These are phyloP conservation scores for Arthrobotrys pseudoclavata DNA, from an alignment of 2,329 filamentous ascomycete species.

Conservation along the genomic window DNA sequence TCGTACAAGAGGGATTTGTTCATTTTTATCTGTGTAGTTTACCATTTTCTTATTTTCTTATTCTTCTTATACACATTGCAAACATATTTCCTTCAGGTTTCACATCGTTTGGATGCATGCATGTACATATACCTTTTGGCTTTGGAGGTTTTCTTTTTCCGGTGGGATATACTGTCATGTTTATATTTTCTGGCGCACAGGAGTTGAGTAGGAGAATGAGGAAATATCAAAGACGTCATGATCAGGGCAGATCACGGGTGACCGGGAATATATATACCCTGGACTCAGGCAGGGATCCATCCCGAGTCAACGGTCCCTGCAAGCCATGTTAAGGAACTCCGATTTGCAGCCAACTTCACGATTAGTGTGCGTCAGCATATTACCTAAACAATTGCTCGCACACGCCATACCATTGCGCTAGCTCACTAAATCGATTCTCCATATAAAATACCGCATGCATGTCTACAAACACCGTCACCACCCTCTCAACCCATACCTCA, in stretches of 20 bases:
- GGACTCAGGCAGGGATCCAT: conserved; percentile 18
- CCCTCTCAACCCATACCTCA: conserved; percentile 4
- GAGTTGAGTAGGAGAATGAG: conserved; percentile 6
- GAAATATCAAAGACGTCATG: conserved; percentile 58
- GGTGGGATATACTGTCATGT: conserved; percentile 13
- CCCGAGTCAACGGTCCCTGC: conserved; percentile 18
- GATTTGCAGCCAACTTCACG: conserved; percentile 49
- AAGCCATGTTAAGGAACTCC: conserved; percentile 35
- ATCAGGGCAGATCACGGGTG: neutral
- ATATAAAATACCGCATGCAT: conserved; percentile 15
- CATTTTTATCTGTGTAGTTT: neutral
- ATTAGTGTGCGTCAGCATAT: conserved; percentile 21
- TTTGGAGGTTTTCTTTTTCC: neutral
- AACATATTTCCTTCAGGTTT: neutral
- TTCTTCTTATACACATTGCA: neutral
- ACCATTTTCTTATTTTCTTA: neutral
- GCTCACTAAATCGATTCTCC: neutral
- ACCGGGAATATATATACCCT: neutral
- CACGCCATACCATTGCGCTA: neutral
- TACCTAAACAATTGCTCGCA: conserved; percentile 19
- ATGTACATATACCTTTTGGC: conserved; percentile 8
- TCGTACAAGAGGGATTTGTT: neutral
- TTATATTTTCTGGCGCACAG: conserved; percentile 19
- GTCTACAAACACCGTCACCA: neutral
- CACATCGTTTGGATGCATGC: conserved; percentile 12